Evolutionary conservation across 768 basidiomycete genomes (phyloP), one percentile per base, ranked within the genome.

Genomic region (Mycena albidolilacea): DNA sequence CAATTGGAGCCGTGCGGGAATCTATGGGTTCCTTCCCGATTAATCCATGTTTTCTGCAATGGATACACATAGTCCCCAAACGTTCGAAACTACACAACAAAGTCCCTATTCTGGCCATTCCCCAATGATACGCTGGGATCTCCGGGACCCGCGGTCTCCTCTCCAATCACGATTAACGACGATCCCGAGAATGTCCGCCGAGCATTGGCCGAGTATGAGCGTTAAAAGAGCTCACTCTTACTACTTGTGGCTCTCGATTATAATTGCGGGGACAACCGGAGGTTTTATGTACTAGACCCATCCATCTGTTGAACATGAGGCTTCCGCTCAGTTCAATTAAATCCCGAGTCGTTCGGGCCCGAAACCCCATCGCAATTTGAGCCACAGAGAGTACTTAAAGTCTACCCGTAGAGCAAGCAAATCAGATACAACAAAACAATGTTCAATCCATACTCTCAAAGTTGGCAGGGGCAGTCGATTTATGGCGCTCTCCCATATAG

Each of bases 381-480:
- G n/a, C 48, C 48, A n/a, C 48, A 50, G 19, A 50, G 14, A n/a
- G 14, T 50, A 50, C 19, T 50, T 50, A 50, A 50, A 7, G 30
- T 30, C 23, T 23, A 23, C 23, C 30, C 30, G 30, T 30, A 23
- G 2, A 5, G 23, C 15, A 17, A 11, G 12, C 12, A 41, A 63
- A 14, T 10, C 43, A 63, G 4, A 30, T 11, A 41, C 38, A 39
- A 17, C 15, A 17, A 19, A 58, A 54, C 50, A 55, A 72, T 72
- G 71, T 15, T 72, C 52, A 72, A 72, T 44, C 71, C 71, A 54
- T 72, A 72, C 41, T 35, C 71, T 12, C 71, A 72, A 30, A 30
- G 30, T 30, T 30, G 30, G 30, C 3, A 30, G 30, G 30, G 30
- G 30, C 4, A 3, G 4, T 30, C 30, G 4, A 30, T 30, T 30